These are phyloP conservation scores for Solanum lignicaule DNA, from an alignment of 257 asterid genomes.

Conservation along the genomic window DNA sequence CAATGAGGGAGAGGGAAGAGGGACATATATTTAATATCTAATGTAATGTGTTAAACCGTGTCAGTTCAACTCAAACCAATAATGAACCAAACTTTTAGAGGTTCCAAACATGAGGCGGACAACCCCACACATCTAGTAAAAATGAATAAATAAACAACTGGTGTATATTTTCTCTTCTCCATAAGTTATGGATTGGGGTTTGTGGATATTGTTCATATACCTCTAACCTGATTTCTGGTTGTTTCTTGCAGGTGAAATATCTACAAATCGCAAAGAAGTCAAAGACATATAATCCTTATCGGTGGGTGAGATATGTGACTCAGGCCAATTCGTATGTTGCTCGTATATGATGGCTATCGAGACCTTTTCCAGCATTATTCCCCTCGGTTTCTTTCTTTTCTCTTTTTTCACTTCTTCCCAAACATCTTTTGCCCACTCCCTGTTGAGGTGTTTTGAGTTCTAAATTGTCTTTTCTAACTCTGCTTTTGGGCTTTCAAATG, in stretches of 20 bases:
- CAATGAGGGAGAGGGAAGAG: not conserved
- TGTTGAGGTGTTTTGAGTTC: not conserved
- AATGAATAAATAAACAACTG: not conserved
- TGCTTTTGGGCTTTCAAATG: not conserved
- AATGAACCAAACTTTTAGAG: not conserved
- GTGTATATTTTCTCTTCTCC: not conserved
- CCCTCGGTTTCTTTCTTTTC: not conserved
- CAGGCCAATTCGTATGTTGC: slow-evolving; percentile 97
- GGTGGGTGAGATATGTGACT: slow-evolving; percentile 98
- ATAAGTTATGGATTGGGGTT: not conserved
- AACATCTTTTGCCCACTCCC: not conserved
- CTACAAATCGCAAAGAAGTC: slow-evolving; percentile 82
- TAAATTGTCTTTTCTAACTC: not conserved
- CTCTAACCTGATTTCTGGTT: slow-evolving; percentile 1
- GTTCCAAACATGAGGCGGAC: not conserved
- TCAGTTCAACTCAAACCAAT: not conserved
- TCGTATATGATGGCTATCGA: slow-evolving; percentile 46
- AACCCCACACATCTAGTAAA: not conserved
- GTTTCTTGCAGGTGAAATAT: slow-evolving; percentile 70
- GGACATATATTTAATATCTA: not conserved
- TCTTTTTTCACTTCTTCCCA: not conserved
- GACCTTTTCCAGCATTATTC: not conserved
- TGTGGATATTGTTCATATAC: not conserved
- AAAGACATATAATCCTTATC: slow-evolving; percentile 73
- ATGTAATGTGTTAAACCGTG: not conserved